A percentile compares a stretch with the other conserved stretches of the same genome.
These are phyloP conservation scores for Pharus latifolius DNA, from an alignment of 176 grass and related monocot species.

Conservation along the genomic window DNA sequence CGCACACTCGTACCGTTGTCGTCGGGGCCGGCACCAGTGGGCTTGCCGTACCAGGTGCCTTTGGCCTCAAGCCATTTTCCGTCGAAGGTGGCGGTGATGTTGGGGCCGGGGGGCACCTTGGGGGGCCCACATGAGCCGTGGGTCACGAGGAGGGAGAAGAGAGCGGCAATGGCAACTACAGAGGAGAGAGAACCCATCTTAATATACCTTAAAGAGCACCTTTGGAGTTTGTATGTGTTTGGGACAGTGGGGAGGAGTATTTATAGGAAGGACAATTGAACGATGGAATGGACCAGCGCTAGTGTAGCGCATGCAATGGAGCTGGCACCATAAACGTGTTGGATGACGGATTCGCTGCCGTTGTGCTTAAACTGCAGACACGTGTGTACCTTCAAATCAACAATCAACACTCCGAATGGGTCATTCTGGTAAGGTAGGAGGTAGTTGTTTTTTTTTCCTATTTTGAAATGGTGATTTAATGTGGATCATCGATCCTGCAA, in stretches of 20 bases:
- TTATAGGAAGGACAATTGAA: no score
- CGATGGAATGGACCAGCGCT: no score
- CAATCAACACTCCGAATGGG: no score
- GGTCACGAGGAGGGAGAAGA: neutral
- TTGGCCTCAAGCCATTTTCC: slow-evolving; percentile 24
- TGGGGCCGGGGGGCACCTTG: slow-evolving; percentile 31
- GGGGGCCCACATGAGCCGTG: slow-evolving; percentile 4
- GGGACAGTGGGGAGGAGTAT: neutral
- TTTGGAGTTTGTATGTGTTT: neutral
- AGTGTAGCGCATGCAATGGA: no score
- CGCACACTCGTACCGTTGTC: slow-evolving; percentile 53
- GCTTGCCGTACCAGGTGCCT: slow-evolving; percentile 73
- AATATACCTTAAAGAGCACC: neutral
- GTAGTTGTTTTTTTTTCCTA: no score
- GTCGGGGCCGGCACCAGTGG: slow-evolving; percentile 37
- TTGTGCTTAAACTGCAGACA: no score
- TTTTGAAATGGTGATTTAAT: no score
- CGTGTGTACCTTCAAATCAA: no score
- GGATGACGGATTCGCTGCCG: no score
- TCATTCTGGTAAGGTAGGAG: no score
- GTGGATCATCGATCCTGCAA: no score
- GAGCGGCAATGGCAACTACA: neutral
- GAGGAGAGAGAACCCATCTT: slow-evolving; percentile 1
- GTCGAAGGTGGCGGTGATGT: slow-evolving; percentile 10
- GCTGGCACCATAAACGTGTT: no score